These are phyloP conservation scores for Cyanodermella asteris DNA, from an alignment of 2,329 filamentous ascomycete species.

Conservation along the genomic window DNA sequence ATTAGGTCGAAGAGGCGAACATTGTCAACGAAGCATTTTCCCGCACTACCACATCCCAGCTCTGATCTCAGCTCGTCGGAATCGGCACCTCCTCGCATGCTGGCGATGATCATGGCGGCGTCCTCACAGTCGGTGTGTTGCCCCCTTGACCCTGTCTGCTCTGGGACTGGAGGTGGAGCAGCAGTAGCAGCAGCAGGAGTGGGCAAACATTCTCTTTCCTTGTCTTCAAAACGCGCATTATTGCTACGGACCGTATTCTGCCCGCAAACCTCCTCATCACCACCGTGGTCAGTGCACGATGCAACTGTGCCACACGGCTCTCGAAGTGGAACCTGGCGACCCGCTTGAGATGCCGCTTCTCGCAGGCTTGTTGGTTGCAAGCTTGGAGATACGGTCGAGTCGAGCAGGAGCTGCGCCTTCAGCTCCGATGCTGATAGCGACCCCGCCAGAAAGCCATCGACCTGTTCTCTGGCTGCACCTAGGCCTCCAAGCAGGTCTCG, in stretches of 20 bases:
- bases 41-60: slow-evolving; percentile 3
- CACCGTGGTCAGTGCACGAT: too few relatives aligned
- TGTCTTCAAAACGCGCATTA: too few relatives aligned
- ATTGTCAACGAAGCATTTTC: too few relatives aligned
- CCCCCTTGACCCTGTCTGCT: not conserved
- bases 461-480: slow-evolving; percentile 34
- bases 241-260: too few relatives aligned
- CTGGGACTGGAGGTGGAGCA: too few relatives aligned
- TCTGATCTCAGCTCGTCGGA: slow-evolving; percentile 3
- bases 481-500: slow-evolving; percentile 34
- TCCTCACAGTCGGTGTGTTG: slow-evolving; percentile 2
- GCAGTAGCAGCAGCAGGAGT: too few relatives aligned
- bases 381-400: not conserved
- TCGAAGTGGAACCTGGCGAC: not conserved
- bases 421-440: too few relatives aligned
- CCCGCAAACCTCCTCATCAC: too few relatives aligned
- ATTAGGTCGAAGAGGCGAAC: too few relatives aligned
- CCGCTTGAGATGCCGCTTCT: not conserved
- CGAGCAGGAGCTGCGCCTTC: not conserved
- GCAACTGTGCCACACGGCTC: too few relatives aligned
- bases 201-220: too few relatives aligned
- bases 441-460: slow-evolving; percentile 20
- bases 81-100: slow-evolving; percentile 4
- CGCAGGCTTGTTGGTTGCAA: not conserved
- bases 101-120: slow-evolving; percentile 5